Evolutionary conservation across 1,284 basidiomycete genomes (phyloP).

Genomic region (Pterulicium gracile): DNA sequence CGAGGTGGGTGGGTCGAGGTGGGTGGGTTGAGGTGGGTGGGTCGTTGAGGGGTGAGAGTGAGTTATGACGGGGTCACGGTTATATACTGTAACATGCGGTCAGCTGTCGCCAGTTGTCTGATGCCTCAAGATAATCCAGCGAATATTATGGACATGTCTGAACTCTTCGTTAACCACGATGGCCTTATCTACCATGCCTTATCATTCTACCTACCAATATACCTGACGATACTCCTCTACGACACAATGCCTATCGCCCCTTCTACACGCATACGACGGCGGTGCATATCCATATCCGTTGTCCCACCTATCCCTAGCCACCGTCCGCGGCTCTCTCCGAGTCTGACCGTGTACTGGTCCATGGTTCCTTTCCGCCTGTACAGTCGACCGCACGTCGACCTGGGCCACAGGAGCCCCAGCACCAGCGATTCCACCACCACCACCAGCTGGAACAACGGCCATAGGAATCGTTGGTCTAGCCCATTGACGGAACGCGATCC

Average conservation of each 20-base stretch:
- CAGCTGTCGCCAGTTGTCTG: no score
- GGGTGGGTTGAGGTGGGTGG: constrained; percentile 9
- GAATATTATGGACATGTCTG: no score
- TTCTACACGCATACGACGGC: constrained; percentile 41
- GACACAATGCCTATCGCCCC: constrained; percentile 52
- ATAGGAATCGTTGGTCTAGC: background rate
- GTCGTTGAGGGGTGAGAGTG: background rate
- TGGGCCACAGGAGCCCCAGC: background rate
- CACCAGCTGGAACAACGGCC: background rate
- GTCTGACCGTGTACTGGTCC: constrained; percentile 2
- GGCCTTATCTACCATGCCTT: constrained; percentile 14
- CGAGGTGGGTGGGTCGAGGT: background rate
- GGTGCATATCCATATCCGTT: constrained; percentile 14
- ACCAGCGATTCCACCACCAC: background rate
- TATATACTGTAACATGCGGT: no score
- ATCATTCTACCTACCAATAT: constrained; percentile 16
- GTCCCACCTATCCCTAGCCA: constrained; percentile 19
- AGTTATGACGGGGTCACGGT: no score
- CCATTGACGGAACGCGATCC: background rate
- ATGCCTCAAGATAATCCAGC: no score
- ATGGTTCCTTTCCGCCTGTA: background rate
- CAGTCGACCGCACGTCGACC: background rate
- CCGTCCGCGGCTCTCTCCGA: no score
- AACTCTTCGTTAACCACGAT: no score
- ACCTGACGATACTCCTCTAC: constrained; percentile 66